Evolutionary conservation across 176 grass and related monocot genomes (phyloP).

Genomic region (Aegilops tauschii): DNA sequence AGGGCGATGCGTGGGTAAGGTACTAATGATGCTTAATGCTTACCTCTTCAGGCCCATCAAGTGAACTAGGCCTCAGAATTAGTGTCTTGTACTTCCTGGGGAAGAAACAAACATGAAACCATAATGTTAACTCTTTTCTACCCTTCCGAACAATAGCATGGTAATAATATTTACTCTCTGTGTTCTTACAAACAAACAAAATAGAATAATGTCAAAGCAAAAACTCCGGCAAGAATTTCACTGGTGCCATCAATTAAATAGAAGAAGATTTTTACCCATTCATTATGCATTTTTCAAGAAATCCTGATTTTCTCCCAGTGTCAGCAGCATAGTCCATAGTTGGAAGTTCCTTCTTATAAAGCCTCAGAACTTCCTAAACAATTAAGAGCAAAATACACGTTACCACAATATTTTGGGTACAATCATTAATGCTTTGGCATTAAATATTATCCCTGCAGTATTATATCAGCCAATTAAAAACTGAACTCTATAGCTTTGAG

Average conservation of each 20-base stretch:
- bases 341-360: slow-evolving; percentile 84
- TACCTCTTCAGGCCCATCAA: slow-evolving; percentile 44
- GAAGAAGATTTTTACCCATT: slow-evolving; percentile 38
- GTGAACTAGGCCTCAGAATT: slow-evolving; percentile 44
- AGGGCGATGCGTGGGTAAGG: neutral
- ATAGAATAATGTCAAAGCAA: neutral
- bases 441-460: neutral
- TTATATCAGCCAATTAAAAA: neutral
- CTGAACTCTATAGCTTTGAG: neutral
- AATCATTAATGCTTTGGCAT: neutral
- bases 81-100: slow-evolving; percentile 81
- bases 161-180: neutral
- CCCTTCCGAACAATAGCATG: neutral
- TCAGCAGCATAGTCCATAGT: slow-evolving; percentile 83
- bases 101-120: slow-evolving; percentile 14
- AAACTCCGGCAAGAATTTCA: neutral
- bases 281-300: slow-evolving; percentile 67
- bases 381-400: neutral
- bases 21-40: slow-evolving; percentile 28
- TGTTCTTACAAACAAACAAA: neutral
- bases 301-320: slow-evolving; percentile 71
- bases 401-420: neutral
- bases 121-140: neutral
- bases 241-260: neutral
- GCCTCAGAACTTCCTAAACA: slow-evolving; percentile 67